Evolutionary conservation across 208 protist species (phyloP).

Genomic region (Acanthamoeba quina): DNA sequence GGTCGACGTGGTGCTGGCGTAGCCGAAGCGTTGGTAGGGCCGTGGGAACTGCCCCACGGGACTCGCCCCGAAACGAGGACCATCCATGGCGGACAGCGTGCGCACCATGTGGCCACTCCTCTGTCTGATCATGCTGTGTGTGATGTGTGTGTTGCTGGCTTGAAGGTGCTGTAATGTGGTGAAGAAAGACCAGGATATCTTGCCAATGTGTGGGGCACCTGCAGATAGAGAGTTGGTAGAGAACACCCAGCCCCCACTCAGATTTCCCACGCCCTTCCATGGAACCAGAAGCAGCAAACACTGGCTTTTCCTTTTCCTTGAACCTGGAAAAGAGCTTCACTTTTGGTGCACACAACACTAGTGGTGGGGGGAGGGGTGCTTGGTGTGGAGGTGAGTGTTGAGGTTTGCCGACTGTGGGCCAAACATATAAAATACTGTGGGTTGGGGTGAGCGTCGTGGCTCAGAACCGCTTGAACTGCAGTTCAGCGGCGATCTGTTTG

Average conservation of each 20-base stretch:
- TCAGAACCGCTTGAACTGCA: conserved; percentile 52
- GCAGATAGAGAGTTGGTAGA: neutral
- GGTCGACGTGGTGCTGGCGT: neutral
- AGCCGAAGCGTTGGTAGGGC: neutral
- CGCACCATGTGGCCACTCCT: conserved; percentile 9
- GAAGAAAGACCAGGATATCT: too few species aligned
- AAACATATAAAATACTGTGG: neutral
- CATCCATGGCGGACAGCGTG: neutral
- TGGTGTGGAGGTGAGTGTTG: too few species aligned
- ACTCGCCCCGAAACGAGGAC: neutral
- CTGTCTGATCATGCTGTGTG: conserved; percentile 16
- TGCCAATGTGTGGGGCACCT: neutral
- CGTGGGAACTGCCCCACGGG: neutral
- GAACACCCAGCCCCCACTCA: neutral
- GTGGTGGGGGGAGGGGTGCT: neutral
- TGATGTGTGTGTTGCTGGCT: neutral
- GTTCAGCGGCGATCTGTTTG: neutral
- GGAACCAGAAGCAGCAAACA: neutral
- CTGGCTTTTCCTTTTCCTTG: neutral
- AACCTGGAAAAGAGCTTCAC: too few species aligned
- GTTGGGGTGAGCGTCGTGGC: neutral
- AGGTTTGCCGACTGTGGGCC: too few species aligned
- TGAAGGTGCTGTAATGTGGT: neutral
- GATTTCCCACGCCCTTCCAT: neutral
- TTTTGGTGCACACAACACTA: too few species aligned